A percentile compares a stretch with the other conserved stretches of the same genome.
Conservation (phyloP, 1,284 basidiomycete species). For the Malassezia restricta region DNA sequence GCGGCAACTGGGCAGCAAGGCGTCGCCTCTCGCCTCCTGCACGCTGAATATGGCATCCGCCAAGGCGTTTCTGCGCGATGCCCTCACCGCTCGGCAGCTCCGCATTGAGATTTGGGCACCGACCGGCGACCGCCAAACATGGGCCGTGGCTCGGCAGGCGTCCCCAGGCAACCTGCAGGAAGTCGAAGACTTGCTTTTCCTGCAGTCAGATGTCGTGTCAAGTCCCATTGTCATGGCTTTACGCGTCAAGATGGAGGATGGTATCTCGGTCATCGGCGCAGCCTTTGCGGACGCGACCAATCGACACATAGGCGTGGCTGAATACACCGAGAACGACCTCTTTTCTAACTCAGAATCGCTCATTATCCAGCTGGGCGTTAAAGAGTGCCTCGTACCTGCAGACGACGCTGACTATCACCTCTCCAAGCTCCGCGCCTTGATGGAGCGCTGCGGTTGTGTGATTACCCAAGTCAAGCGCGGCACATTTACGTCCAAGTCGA, state of each 20-base stretch:
- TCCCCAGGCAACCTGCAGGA: constrained; percentile 89
- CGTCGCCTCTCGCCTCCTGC: constrained; percentile 49
- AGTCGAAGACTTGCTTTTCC: constrained; percentile 85
- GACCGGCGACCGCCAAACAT: constrained; percentile 55
- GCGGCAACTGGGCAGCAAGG: constrained; percentile 32
- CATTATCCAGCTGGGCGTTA: constrained; percentile 88
- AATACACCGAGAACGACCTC: constrained; percentile 87
- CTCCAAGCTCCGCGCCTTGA: constrained; percentile 48
- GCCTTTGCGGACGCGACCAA: constrained; percentile 53
- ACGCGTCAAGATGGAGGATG: constrained; percentile 58
- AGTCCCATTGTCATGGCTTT: constrained; percentile 86
- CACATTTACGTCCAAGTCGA: constrained; percentile 64
- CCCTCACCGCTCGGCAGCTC: constrained; percentile 77
- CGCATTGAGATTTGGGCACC: constrained; percentile 66
- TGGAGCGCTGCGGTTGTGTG: constrained; percentile 82
- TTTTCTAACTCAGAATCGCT: constrained; percentile 95
- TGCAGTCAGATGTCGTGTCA: constrained; percentile 65
- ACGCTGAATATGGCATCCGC: constrained; percentile 69
- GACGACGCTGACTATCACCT: constrained; percentile 63
- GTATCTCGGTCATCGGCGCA: constrained; percentile 50
- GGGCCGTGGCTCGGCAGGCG: constrained; percentile 65
- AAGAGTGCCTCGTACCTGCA: constrained; percentile 63
- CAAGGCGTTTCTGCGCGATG: constrained; percentile 74
- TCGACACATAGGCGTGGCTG: constrained; percentile 56
- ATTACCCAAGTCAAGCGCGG: constrained; percentile 75